Evolutionary conservation across 495 filamentous ascomycete species (phyloP).

Genomic region (Neurospora terricola): DNA sequence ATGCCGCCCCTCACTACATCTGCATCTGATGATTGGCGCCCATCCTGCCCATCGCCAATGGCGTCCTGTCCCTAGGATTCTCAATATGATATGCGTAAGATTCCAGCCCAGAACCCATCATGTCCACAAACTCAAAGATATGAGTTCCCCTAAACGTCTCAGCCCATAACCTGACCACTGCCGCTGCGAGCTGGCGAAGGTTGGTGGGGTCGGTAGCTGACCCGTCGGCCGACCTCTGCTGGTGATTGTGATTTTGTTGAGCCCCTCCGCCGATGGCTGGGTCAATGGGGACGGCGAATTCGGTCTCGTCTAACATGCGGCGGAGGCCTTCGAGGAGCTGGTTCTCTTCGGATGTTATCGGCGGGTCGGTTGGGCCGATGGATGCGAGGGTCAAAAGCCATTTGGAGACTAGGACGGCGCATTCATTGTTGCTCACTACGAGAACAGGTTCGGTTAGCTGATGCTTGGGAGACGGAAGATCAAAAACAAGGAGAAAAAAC

Average conservation of each 20-base stretch:
- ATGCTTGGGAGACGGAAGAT: neutral
- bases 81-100: conserved; percentile 57
- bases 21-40: neutral
- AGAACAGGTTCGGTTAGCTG: conserved; percentile 1
- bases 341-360: conserved; percentile 47
- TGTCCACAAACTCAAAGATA: conserved; percentile 56
- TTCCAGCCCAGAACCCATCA: conserved; percentile 53
- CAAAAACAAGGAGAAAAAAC: conserved; percentile 6
- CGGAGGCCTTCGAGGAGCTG: conserved; percentile 57
- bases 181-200: conserved; percentile 50
- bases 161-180: conserved; percentile 57
- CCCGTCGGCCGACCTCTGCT: conserved; percentile 26
- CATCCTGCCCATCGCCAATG: conserved; percentile 17
- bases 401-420: conserved; percentile 54
- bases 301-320: conserved; percentile 68
- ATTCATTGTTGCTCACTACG: conserved; percentile 56
- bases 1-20: neutral
- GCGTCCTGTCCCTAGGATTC: conserved; percentile 39
- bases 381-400: conserved; percentile 38
- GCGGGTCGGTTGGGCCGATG: conserved; percentile 32
- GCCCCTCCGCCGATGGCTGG: conserved; percentile 26
- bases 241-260: conserved; percentile 19
- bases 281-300: conserved; percentile 52
- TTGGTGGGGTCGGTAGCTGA: conserved; percentile 38
- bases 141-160: conserved; percentile 58